Base-by-base conservation (phyloP, 1,284 basidiomycete species). In the Sporisorium iseilematis-ciliati region DNA sequence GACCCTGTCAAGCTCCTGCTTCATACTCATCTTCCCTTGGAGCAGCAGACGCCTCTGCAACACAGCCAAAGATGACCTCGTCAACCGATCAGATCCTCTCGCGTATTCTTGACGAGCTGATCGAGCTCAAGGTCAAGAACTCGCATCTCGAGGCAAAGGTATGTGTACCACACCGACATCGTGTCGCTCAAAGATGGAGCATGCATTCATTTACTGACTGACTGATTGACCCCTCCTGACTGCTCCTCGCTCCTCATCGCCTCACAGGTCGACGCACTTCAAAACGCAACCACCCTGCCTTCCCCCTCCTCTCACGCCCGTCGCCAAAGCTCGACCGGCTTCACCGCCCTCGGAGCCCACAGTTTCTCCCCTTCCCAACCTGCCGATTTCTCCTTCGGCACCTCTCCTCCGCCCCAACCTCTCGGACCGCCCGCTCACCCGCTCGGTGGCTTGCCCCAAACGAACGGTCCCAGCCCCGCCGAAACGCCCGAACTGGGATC, bases 81-180 rank as follows among this genome's bases (percentile, higher is more conserved):
- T 69, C 72, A 10, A 70, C 75, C 35, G 66, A 65, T 8, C 58
- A 68, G 4, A 71, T 79, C 26, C 68, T 82, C 11, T 65, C 66
- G 2, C 63, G 68, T 35, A 82, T 82, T 26, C 61, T 81, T 16
- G 70, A 67, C 25, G 81, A 82, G 67, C 67, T 82, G 41, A 75
- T 68, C 14, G 79, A 80, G 58, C 78, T 82, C 65, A 80, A 73
- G 49, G 50, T 75, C 54, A 67, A 67, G 43, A 82, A 82, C 56
- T 72, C 73, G 23, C 76, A 78, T 29, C 71, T 82, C 21, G 81
- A 82, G 55, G 68, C 76, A 12, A 82, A 82, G 61, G 78, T 80
- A 54, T 29, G 77, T 52, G 16, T 26, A 11, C 18, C 26, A 42
- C 26, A n/a, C 20, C 20, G 21, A 3, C 33, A 2, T 20, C 45